These are phyloP conservation scores for Termitomyces sp. DNA, from an alignment of 768 basidiomycete species.

Conservation along the genomic window DNA sequence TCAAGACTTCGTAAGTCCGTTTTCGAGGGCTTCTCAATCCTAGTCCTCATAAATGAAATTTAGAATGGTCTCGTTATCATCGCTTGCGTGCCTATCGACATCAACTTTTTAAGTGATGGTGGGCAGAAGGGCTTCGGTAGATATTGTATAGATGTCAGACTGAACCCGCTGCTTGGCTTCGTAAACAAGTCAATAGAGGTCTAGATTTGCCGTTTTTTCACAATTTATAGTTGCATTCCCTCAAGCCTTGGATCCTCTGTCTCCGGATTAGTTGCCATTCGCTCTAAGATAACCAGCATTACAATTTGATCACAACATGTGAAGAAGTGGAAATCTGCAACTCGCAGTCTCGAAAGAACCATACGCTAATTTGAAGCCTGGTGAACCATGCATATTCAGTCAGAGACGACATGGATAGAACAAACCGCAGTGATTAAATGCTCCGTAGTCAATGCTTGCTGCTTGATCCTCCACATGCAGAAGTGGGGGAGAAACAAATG, in stretches of 20 bases:
- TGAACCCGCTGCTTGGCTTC: no score
- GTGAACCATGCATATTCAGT: no score
- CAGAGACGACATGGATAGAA: no score
- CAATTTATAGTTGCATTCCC: neutral
- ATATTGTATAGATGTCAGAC: no score
- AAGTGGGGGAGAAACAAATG: no score
- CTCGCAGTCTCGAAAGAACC: no score
- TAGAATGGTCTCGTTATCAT: constrained; percentile 32
- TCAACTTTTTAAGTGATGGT: constrained; percentile 5
- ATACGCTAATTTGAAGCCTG: no score
- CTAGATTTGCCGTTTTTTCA: neutral
- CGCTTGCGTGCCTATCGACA: constrained; percentile 36
- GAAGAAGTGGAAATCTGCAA: no score
- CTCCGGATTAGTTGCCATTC: neutral
- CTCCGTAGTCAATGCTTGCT: no score
- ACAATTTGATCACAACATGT: no score
- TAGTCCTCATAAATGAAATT: neutral
- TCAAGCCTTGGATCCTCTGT: neutral
- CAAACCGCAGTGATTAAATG: no score
- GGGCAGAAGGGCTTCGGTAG: neutral
- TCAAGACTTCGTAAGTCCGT: constrained; percentile 24
- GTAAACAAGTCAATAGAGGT: neutral
- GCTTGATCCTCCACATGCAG: neutral
- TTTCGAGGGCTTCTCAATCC: neutral
- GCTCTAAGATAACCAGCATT: neutral